Evolutionary conservation across 495 filamentous ascomycete genomes (phyloP), one percentile per base, ranked within the genome.

Genomic region (Letharia lupina): DNA sequence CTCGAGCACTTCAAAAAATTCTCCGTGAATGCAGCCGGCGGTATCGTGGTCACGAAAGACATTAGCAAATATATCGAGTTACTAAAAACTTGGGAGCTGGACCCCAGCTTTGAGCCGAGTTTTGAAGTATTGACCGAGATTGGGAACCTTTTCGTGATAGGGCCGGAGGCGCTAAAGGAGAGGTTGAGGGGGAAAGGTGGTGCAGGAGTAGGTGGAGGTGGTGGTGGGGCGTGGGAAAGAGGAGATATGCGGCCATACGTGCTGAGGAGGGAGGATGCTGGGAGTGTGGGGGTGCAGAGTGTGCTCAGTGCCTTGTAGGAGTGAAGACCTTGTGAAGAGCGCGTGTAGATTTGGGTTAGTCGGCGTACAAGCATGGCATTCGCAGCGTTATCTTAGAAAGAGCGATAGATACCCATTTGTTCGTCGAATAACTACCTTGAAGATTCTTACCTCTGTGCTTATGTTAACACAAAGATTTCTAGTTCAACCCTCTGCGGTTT

Each of bases 1-100:
- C 84, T 98, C 61, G 90, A 93, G 67, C 95, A 99, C 77, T 89
- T 98, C 77, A 96, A 94, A 71, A 91, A 90, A 69, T 98, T 95
- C 77, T 84, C 84, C 56, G 91, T 98, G 50, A 96, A 89, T 73
- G 89, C 91, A 42, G 89, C 92, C 0, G 95, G 95, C 58, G 94
- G 91, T 1, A 81, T 99, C 52, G 93, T 97, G 85, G 91, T 98
- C 37, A 91, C 89, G 59, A 96, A 96, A 81, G 95, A 99, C 74
- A 89, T 97, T 70, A 91, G 89, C 20, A 90, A 89, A 70, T 99
- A 99, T 73, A 86, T 89, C 8, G 86, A 91, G 58, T 79, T 95
- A 33, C 80, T 98, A 56, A 84, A 88, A 64, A 87, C 86, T 56
- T 96, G 91, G 88, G 84, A 87, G 31, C 81, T 93, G 41, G 89